phyloP scores from a whole-genome alignment of 257 asterid genomes.

The Cinchona pubescens region DNA sequence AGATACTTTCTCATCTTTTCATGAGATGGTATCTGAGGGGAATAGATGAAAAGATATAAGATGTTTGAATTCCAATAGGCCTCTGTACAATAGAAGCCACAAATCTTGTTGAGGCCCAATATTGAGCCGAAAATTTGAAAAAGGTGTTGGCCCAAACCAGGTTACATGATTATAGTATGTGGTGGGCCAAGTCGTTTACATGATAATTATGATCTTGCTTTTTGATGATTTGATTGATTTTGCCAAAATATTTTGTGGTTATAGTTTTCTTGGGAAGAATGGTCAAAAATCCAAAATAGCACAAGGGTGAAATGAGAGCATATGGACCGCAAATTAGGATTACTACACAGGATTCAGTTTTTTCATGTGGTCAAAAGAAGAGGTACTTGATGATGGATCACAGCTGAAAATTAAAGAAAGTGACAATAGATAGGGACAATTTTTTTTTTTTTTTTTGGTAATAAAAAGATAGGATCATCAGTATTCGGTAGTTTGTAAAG shows the following conservation, averaged over 20 bases:
- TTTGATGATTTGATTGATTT: slow-evolving; percentile 3
- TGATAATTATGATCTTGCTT: background rate
- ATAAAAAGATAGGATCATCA: too few relatives aligned
- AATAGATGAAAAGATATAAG: background rate
- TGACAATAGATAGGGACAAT: background rate
- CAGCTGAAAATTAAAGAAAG: background rate
- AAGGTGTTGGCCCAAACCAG: slow-evolving; percentile 10
- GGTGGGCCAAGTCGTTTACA: background rate
- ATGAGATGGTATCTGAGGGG: background rate
- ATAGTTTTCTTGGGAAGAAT: background rate
- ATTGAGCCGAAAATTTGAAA: background rate
- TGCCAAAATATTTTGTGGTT: slow-evolving; percentile 1
- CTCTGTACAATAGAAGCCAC: background rate
- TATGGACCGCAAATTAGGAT: background rate
- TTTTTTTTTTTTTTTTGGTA: too few relatives aligned
- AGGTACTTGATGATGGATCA: background rate
- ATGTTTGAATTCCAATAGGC: background rate
- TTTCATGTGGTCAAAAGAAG: slow-evolving; percentile 11
- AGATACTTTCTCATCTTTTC: slow-evolving; percentile 20
- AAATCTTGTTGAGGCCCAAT: slow-evolving; percentile 10
- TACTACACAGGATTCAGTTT: slow-evolving; percentile 7
- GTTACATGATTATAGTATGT: slow-evolving; percentile 4
- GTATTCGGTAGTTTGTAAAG: too few relatives aligned
- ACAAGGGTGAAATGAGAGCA: background rate
- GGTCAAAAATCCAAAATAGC: background rate